Evolutionary conservation across 208 protist genomes (phyloP).

Genomic region (Leishmania amazonensis): DNA sequence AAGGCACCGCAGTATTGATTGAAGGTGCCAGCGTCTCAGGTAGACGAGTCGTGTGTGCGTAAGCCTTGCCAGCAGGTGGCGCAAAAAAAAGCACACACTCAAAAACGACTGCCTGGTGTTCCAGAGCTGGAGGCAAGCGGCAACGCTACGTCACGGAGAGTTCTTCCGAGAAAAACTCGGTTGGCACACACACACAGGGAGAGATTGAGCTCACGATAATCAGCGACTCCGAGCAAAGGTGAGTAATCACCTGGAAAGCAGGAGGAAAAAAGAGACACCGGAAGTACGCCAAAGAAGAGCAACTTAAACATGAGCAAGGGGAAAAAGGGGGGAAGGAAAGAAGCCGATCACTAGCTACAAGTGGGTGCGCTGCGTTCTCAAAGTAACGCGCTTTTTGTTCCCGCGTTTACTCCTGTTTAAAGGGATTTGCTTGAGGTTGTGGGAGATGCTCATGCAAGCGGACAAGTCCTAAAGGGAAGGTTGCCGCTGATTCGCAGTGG

Average conservation of each 20-base stretch:
- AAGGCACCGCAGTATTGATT: not conserved
- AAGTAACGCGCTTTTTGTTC: not conserved
- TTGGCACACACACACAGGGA: not conserved
- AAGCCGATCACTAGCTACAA: not conserved
- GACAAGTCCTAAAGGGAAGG: not conserved
- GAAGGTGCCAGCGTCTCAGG: not conserved
- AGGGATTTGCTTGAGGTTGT: not conserved
- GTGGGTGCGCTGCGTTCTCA: not conserved
- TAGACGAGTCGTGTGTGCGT: not conserved
- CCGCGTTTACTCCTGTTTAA: not conserved
- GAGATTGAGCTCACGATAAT: not conserved
- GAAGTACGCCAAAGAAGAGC: not conserved
- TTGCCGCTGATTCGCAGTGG: not conserved
- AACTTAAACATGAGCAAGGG: not conserved
- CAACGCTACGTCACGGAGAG: not conserved
- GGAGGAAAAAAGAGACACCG: not conserved
- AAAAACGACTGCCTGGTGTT: not conserved
- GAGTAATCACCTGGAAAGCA: not conserved
- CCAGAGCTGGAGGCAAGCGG: not conserved
- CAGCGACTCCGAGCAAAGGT: not conserved
- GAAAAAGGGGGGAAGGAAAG: not conserved
- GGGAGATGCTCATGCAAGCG: not conserved
- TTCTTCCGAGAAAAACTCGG: not conserved
- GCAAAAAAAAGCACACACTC: not conserved
- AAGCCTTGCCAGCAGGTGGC: not conserved